Conservation (phyloP, 2,329 filamentous ascomycete genomes). For the Paecilomyces fulvus region DNA sequence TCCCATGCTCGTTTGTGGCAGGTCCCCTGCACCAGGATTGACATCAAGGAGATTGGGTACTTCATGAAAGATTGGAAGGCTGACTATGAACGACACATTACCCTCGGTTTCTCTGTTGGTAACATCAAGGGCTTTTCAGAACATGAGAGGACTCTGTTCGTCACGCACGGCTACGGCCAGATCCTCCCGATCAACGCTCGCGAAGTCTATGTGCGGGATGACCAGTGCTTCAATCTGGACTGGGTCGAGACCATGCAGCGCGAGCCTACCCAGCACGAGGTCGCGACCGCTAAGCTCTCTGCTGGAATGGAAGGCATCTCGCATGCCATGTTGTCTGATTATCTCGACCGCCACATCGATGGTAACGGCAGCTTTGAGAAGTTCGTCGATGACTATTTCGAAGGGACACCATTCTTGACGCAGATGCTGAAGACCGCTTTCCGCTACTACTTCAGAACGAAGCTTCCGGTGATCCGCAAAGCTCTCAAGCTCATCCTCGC, state of each 20-base stretch:
- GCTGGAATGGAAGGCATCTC: constrained; percentile 85
- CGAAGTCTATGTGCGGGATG: constrained; percentile 85
- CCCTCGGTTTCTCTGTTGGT: constrained; percentile 77
- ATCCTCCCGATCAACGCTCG: constrained; percentile 87
- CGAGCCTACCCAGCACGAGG: constrained; percentile 71
- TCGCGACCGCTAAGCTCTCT: constrained; percentile 79
- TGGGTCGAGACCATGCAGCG: constrained; percentile 80
- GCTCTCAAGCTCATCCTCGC: constrained; percentile 89
- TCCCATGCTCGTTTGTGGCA: constrained; percentile 95
- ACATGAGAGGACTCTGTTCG: constrained; percentile 64
- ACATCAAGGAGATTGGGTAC: constrained; percentile 96
- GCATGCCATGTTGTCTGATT: constrained; percentile 71
- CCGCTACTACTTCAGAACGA: constrained; percentile 83
- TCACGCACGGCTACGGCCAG: constrained; percentile 93
- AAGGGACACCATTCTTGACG: constrained; percentile 88
- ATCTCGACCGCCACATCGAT: constrained; percentile 91
- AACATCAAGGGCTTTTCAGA: constrained; percentile 82
- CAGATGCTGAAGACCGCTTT: constrained; percentile 95
- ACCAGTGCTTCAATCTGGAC: constrained; percentile 85
- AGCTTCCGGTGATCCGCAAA: constrained; percentile 84
- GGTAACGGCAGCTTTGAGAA: constrained; percentile 81
- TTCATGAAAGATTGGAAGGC: constrained; percentile 99
- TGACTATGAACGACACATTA: constrained; percentile 86
- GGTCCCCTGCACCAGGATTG: constrained; percentile 93
- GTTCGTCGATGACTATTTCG: constrained; percentile 93